Evolutionary conservation across 345 rosid species (phyloP), one percentile per base, ranked within the genome.

Genomic region (Physaria fendleri): DNA sequence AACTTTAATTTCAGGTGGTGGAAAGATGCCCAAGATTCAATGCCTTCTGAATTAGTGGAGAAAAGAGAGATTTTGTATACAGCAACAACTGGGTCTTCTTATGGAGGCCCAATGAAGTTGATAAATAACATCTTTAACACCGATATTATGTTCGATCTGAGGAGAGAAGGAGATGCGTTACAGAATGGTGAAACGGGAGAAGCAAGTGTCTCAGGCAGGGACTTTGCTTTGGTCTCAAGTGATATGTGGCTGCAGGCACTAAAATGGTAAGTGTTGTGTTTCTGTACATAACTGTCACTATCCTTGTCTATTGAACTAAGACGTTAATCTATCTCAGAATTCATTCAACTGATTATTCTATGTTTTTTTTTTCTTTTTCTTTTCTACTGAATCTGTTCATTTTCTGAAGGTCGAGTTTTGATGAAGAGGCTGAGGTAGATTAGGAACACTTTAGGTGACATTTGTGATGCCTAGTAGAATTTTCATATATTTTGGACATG

Each of bases 181-280:
- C 79, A 21, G 65, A 78, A 78, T 56, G 76, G 77, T 52, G 85
- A 83, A 44, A 71, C 77, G 41, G 81, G 76, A 52, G 94, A 85
- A 78, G 96, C 83, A 32, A 86, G 87, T 39, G 75, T 87, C 62
- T 90, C 92, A 1, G 96, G 96, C 37, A 73, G 91, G 65, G 99
- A 90, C 62, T 93, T 71, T 76, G 99, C 99, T 1, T 82, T 93
- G 87, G 92, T 93, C 51, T 73, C 88, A 1, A 96, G 90, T 24
- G 90, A 93, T 56, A 93, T 85, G 96, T 93, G 99, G 99, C 71
- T 93, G 68, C 69, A 77, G 77, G 96, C 97, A 20, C 86, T 93
- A 12, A 93, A 85, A 78, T 85, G 96, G 97, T 90, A 53, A 78
- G 80, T 56, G 29, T 52, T 44, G 15, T 54, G 44, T 53, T 8